Evolutionary conservation across 768 basidiomycete genomes (phyloP), one percentile per base, ranked within the genome.

Genomic region (Boletellus emodensis): DNA sequence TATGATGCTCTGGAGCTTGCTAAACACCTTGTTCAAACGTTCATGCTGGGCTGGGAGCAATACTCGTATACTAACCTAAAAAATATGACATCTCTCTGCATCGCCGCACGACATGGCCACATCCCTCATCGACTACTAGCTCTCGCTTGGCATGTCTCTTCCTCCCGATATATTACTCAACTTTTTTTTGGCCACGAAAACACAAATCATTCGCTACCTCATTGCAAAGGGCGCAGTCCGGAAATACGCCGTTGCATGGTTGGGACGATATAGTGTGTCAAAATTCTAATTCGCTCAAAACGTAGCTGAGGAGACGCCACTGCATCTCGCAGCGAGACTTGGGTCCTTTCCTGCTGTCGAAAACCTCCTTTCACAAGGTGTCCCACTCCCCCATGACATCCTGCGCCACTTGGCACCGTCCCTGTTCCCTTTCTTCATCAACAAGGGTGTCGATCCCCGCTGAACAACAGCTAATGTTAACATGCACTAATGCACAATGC

Each of bases 351-450:
- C 22, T 7, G 44, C 24, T 3, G 44, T 37, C 22, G 34, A 37
- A 36, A 26, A 37, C 3, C 35, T 37, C 9, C n/a, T 46, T 22
- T 46, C 35, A 13, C 20, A 7, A 20, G n/a, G 3, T 14, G n/a
- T 37, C 6, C 24, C 2, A 18, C 15, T 36, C 17, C 44, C 44
- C 7, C 2, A 1, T 3, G 26, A 26, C 14, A 37, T 46, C 22
- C 3, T 46, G 36, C 44, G 18, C 6, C 41, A 1, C 53, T 18
- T 9, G 24, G 4, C n/a, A 33, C 44, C 0, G 0, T 11, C 8
- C 1, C 8, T 56, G 43, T 6, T 55, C 18, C 44, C 20, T 6
- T 32, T 56, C 8, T 44, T 56, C 7, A 12, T 54, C 11, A 14
- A 7, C 1, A 44, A 44, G 6, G 36, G 48, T 32, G 52, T 48